These are phyloP conservation scores for Thoreauomyces humboldtii DNA, from an alignment of 192 early-diverging fungal genomes.

Conservation along the genomic window DNA sequence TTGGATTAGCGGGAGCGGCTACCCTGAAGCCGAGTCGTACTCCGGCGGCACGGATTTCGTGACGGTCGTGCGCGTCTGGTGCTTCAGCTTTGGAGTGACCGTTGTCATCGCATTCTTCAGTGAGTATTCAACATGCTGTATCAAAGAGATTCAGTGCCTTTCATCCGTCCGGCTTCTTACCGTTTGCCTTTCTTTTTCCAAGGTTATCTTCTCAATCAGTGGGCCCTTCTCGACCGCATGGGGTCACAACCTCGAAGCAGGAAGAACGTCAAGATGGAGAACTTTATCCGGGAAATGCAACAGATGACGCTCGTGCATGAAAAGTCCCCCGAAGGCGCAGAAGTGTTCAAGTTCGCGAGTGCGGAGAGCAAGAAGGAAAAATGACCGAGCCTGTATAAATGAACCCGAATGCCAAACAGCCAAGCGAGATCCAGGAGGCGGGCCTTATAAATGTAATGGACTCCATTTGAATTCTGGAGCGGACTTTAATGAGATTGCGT, in stretches of 20 bases:
- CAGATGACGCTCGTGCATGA: constrained; percentile 1
- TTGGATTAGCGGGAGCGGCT: constrained; percentile 12
- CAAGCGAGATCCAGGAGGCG: no score
- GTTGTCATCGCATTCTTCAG: constrained; percentile 42
- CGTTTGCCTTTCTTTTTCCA: background rate
- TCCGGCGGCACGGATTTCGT: constrained; percentile 15
- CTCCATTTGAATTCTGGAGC: no score
- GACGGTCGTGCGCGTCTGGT: constrained; percentile 26
- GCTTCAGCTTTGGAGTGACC: constrained; percentile 36
- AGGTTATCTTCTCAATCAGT: background rate
- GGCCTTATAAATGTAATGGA: no score
- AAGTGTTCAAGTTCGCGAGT: background rate
- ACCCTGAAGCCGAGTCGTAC: background rate
- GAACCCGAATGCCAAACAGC: no score
- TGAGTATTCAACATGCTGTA: no score
- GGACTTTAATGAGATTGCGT: no score
- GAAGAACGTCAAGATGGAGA: constrained; percentile 1
- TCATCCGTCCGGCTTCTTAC: no score
- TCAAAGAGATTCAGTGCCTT: no score
- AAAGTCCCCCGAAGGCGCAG: background rate
- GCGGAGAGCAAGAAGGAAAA: no score
- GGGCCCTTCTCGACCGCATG: background rate
- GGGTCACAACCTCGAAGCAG: background rate
- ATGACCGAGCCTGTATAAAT: no score
- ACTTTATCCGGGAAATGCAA: background rate